Percentiles rank a stretch among this genome's conserved stretches.
Conservation (phyloP, 2,329 filamentous ascomycete genomes). For the Hymenoscyphus fructigenus region DNA sequence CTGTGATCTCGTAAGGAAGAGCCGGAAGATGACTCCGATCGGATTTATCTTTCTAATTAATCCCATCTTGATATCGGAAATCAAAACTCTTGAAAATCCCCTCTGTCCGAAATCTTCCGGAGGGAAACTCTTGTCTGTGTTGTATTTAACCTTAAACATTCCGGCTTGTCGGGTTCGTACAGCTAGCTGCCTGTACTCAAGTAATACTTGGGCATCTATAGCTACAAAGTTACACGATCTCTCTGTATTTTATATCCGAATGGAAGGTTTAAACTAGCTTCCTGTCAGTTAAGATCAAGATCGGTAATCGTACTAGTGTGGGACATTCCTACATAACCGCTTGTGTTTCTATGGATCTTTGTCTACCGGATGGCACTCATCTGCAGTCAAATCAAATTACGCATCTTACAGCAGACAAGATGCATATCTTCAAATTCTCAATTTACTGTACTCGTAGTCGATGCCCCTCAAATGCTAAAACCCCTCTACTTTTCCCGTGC, state of each 20-base stretch:
- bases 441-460: background rate
- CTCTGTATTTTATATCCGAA: background rate
- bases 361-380: background rate
- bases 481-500: background rate
- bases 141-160: slow-evolving; percentile 1
- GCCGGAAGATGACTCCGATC: background rate
- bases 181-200: background rate
- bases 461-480: background rate
- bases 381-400: slow-evolving; percentile 6
- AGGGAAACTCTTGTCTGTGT: background rate
- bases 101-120: background rate
- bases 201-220: background rate
- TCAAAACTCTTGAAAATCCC: background rate
- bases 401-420: slow-evolving; percentile 8
- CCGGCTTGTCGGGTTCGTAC: background rate
- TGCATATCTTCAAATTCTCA: background rate
- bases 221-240: background rate
- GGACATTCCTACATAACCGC: background rate
- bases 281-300: background rate
- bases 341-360: background rate
- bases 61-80: background rate
- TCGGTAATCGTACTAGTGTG: background rate
- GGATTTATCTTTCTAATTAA: background rate
- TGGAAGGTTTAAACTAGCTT: background rate
- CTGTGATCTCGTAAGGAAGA: background rate